phyloP scores from a whole-genome alignment of 2,329 filamentous ascomycete species.

The Drechslera avenae region DNA sequence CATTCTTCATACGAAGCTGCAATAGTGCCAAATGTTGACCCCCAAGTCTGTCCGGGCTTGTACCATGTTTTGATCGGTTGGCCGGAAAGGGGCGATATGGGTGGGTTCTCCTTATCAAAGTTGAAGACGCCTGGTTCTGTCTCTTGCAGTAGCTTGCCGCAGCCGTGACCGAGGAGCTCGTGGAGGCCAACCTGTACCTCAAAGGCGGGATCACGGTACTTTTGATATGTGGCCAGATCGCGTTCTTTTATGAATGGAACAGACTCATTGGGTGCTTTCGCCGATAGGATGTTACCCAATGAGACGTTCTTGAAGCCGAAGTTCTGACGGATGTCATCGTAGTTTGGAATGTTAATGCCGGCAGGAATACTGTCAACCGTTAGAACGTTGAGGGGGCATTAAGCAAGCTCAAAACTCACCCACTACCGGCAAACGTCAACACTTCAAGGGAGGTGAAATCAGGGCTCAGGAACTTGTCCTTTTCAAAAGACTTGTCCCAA shows the following conservation, averaged over 20 bases:
- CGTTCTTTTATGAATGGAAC: slow-evolving; percentile 84
- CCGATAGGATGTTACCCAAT: slow-evolving; percentile 88
- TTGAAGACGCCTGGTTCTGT: slow-evolving; percentile 82
- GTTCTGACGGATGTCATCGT: slow-evolving; percentile 71
- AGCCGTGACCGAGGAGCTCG: slow-evolving; percentile 86
- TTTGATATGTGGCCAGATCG: slow-evolving; percentile 78
- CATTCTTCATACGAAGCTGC: slow-evolving; percentile 94
- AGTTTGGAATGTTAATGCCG: slow-evolving; percentile 65
- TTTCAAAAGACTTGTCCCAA: slow-evolving; percentile 89
- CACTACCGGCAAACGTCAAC: slow-evolving; percentile 73
- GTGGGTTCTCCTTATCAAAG: slow-evolving; percentile 82
- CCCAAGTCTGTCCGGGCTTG: slow-evolving; percentile 94
- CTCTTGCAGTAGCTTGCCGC: slow-evolving; percentile 91
- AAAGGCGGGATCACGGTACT: slow-evolving; percentile 84
- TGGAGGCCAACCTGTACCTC: slow-evolving; percentile 96
- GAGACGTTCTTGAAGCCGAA: slow-evolving; percentile 94
- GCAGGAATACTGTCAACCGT: slow-evolving; percentile 56
- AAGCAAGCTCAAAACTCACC: slow-evolving; percentile 34
- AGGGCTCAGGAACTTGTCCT: slow-evolving; percentile 91
- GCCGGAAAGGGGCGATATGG: slow-evolving; percentile 76
- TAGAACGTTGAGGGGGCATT: neutral
- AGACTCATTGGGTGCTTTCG: slow-evolving; percentile 89
- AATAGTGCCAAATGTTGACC: slow-evolving; percentile 85
- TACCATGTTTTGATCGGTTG: slow-evolving; percentile 87
- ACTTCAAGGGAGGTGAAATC: slow-evolving; percentile 97